Evolutionary conservation across 768 basidiomycete species (phyloP).

Genomic region (Termitomyces sp.): DNA sequence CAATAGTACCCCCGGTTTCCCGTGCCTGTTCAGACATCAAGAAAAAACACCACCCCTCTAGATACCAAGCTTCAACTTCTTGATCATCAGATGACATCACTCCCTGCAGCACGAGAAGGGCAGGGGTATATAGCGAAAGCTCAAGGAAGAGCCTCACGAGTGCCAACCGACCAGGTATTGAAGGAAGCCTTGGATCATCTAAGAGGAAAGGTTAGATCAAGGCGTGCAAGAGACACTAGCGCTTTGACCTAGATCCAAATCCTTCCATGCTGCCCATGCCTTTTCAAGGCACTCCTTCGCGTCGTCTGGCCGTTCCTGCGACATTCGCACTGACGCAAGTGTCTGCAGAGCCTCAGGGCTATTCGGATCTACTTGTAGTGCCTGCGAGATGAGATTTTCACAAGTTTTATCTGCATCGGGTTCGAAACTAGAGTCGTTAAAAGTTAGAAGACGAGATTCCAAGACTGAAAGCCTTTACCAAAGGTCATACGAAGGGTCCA

Average conservation of each 20-base stretch:
- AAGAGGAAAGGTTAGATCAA: background rate
- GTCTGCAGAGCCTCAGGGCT: constrained; percentile 78
- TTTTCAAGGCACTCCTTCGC: constrained; percentile 66
- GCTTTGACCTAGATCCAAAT: constrained; percentile 46
- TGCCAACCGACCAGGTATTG: constrained; percentile 65
- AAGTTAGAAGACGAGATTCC: background rate
- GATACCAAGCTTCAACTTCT: constrained; percentile 89
- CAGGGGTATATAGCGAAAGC: constrained; percentile 62
- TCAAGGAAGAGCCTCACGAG: constrained; percentile 85
- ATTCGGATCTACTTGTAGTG: constrained; percentile 65
- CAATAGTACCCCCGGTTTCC: constrained; percentile 45
- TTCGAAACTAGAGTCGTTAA: constrained; percentile 53
- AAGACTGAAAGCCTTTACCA: constrained; percentile 48
- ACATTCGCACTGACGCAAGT: constrained; percentile 84
- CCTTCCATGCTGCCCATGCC: constrained; percentile 67
- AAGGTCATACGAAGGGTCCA: constrained; percentile 85
- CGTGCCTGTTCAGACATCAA: constrained; percentile 71
- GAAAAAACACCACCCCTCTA: constrained; percentile 93
- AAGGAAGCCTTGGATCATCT: constrained; percentile 68
- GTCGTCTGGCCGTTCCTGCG: constrained; percentile 79
- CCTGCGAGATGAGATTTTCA: constrained; percentile 68
- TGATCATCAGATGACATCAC: constrained; percentile 79
- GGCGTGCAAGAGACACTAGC: background rate
- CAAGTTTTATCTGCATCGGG: constrained; percentile 78
- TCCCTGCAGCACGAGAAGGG: constrained; percentile 71